phyloP scores from a whole-genome alignment of 2,329 filamentous ascomycete species.

The Botryotinia globosa region DNA sequence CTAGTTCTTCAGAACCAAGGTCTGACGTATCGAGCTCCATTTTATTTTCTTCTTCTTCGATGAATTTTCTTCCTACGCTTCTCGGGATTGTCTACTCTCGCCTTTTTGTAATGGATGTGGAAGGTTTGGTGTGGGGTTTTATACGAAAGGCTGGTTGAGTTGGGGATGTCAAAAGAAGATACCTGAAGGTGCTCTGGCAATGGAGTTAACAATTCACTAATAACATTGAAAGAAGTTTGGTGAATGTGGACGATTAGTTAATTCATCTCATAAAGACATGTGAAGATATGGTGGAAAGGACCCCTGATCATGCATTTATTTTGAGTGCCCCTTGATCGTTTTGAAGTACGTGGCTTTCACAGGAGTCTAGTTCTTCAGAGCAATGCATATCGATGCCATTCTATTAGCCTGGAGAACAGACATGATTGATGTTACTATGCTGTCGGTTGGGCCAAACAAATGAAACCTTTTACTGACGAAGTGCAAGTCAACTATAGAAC shows the following conservation, averaged over 20 bases:
- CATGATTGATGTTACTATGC: neutral
- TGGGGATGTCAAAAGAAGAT: neutral
- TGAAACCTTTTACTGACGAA: neutral
- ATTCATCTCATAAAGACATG: neutral
- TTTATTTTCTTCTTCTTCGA: neutral
- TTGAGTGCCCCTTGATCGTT: neutral
- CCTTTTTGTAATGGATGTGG: neutral
- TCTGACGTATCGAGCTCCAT: neutral
- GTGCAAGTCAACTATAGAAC: neutral
- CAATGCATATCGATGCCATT: neutral
- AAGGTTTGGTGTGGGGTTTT: neutral
- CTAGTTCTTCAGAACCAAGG: neutral
- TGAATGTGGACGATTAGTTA: neutral
- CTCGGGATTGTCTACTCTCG: neutral
- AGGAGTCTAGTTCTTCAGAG: neutral
- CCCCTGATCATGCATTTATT: neutral
- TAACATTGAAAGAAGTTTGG: neutral
- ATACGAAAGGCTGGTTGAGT: neutral
- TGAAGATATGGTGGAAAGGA: neutral
- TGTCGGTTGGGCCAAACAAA: neutral
- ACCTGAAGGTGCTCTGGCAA: neutral
- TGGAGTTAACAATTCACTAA: neutral
- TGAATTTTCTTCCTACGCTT: neutral
- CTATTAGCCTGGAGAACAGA: neutral
- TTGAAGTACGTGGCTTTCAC: neutral